Conservation (phyloP, 129 eudicot genomes). For the Helianthus annuus region HanXRQr2.0-SUNRISE NC_035448.2:191805613-191806112, state of each 20-base stretch:
- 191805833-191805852: slow-evolving; percentile 39
- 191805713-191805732: slow-evolving; percentile 69
- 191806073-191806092: slow-evolving; percentile 70
- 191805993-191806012: slow-evolving; percentile 54
- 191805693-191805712: slow-evolving; percentile 42
- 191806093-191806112: slow-evolving; percentile 19
- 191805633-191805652: slow-evolving; percentile 34
- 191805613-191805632: neutral
- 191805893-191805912: slow-evolving; percentile 56
- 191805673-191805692: slow-evolving; percentile 69
- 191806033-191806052: slow-evolving; percentile 53
- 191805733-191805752: slow-evolving; percentile 55
- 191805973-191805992: slow-evolving; percentile 67
- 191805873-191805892: slow-evolving; percentile 53
- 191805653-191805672: slow-evolving; percentile 75
- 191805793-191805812: slow-evolving; percentile 49
- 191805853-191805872: slow-evolving; percentile 47
- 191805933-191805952: slow-evolving; percentile 42
- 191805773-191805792: slow-evolving; percentile 68
- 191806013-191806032: slow-evolving; percentile 69
- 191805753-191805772: slow-evolving; percentile 39
- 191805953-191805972: slow-evolving; percentile 60
- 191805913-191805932: slow-evolving; percentile 58
- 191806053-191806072: slow-evolving; percentile 63
- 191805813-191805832: slow-evolving; percentile 58